Base-by-base conservation (phyloP, 129 eudicot genomes). In the Saussurea involucrata region DNA sequence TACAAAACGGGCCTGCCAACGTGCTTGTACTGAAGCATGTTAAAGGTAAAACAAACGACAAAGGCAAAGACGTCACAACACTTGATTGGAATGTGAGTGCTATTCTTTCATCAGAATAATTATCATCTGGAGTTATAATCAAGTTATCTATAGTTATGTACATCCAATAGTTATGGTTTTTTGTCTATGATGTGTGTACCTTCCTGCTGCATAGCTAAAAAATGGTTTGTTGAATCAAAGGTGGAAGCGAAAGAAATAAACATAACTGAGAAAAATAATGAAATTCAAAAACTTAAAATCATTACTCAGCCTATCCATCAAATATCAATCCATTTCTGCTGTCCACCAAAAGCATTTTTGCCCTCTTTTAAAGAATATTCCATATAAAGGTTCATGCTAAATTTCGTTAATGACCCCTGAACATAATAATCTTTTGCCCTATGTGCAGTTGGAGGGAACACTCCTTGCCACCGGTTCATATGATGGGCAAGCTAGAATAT, bases 21-120 rank as follows among this genome's bases (percentile, higher is more conserved):
- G 76, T 60, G 34, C 36, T 66, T 36, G 90, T 81, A 53, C 78
- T 90, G 76, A 53, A 81, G 76, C 96, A 90, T 76, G 75, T 66
- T 18, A 75, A 73, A 76, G 75, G 78, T 61, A 75, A 57, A 81
- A 32, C 78, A 40, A 66, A 60, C 42, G 89, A 83, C 65, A 74
- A 75, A 66, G 24, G 69, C 66, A 78, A 77, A 69, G 85, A 73
- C 40, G 83, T 87, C 61, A 74, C 90, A 21, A 63, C 90, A 21
- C 84, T 90, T 76, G 85, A 81, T 70, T 90, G 92, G 92, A 87
- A 90, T 79, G 96, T 90, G 85, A 81, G 96, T 78, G 29, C 28
- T 20, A 11, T 46, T 63, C 36, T 68, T 46, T 63, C 4, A 49
- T 74, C 28, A 61, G 24, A 28, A 13, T 73, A 12, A 8, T 76